Evolutionary conservation across 352 stramenopile species (phyloP), one percentile per base, ranked within the genome.

Genomic region (Phytophthora pinifolia): DNA sequence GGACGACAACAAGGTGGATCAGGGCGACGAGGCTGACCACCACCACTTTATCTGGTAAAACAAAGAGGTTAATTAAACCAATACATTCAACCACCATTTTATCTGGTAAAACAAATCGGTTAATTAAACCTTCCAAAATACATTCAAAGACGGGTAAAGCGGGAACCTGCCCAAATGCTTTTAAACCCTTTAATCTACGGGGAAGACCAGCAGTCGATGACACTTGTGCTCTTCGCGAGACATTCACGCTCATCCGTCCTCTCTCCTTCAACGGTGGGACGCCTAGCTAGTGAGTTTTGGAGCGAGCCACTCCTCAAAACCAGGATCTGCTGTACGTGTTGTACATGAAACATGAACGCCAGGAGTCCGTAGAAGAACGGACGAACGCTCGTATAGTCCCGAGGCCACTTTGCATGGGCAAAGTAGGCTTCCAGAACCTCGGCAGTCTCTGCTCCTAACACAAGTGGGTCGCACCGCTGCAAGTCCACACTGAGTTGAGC

Each of bases 391-490:
- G 45, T 33, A 30, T 76, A 70, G 17, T 58, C 37, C 13, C 27
- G 67, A 13, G 67, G 67, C 70, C 70, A 79, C 14, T 63, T 59
- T 7, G 42, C 12, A 25, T 79, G 67, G 13, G 18, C 14, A 41
- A 76, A 74, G 36, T 83, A 87, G 2, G 66, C 64, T 6, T 57
- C 36, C 12, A 87, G 41, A 20, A 78, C 39, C 6, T 65, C 38
- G 22, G 32, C 43, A 10, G 54, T 66, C 1, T 14, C 1, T 29
- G 13, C 2, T 13, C 43, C 31, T 7, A 70, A 15, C 8, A 30
- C 6, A 15, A 70, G 44, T 3, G 55, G 31, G 7, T 55, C 20
- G 3, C 22, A 50, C 1, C 10, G 41, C 17, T 59, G 59, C 29
- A 86, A 59, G 12, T 54, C 27, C 0, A 14, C 7, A 18, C 70